Percentiles rank a stretch among this genome's conserved stretches.
phyloP scores from a whole-genome alignment of 2,329 filamentous ascomycete species.

The Elsinoe arachidis region DNA sequence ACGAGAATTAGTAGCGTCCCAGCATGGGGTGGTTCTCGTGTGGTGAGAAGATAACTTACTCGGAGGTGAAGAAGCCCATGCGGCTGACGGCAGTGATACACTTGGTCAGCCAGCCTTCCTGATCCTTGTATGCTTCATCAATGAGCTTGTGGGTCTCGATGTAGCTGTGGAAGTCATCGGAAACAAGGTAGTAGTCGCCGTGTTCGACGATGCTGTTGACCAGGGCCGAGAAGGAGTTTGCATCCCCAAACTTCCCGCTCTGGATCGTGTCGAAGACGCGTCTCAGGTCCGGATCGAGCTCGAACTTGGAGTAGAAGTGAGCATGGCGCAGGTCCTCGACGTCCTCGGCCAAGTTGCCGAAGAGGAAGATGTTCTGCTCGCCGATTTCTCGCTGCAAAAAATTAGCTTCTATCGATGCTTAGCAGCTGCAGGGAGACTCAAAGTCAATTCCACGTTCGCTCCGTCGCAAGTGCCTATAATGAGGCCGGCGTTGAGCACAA shows the following conservation, averaged over 20 bases:
- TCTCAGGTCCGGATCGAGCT: conserved; percentile 65
- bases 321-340: conserved; percentile 75
- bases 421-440: too few relatives aligned
- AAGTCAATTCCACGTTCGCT: conserved; percentile 79
- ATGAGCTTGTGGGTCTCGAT: conserved; percentile 83
- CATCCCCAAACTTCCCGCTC: conserved; percentile 69
- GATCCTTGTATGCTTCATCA: conserved; percentile 83
- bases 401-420: neutral
- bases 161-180: conserved; percentile 95
- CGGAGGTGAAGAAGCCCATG: conserved; percentile 97
- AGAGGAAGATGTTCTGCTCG: conserved; percentile 96
- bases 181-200: conserved; percentile 95
- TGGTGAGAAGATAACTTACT: conserved; percentile 31
- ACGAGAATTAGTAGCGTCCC: neutral
- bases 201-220: conserved; percentile 81
- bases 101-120: conserved; percentile 88
- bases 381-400: conserved; percentile 94
- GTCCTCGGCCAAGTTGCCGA: conserved; percentile 90
- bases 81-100: conserved; percentile 77
- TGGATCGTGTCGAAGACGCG: conserved; percentile 81
- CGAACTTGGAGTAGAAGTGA: conserved; percentile 64
- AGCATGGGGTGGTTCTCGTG: too few relatives aligned
- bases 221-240: conserved; percentile 69
- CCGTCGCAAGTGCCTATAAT: conserved; percentile 98
- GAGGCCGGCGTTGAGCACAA: conserved; percentile 90